These are phyloP conservation scores for Amylostereum areolatum DNA, from an alignment of 1,284 basidiomycete genomes.

Conservation along the genomic window DNA sequence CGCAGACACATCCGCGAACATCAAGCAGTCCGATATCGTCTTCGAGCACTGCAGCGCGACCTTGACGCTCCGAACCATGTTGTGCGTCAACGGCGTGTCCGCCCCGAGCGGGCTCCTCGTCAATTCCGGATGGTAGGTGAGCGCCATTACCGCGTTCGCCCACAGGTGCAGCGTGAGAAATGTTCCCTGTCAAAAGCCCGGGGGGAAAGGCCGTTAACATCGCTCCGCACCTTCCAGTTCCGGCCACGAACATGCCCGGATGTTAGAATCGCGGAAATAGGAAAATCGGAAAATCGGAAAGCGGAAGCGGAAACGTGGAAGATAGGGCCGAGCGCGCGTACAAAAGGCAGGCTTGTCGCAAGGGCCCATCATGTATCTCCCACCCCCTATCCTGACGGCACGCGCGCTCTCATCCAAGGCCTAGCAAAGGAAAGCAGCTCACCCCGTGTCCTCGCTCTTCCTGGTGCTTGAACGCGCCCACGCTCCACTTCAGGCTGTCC, in stretches of 20 bases:
- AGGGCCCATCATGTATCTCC: too few relatives aligned
- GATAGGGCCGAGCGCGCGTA: too few relatives aligned
- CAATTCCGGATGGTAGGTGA: slow-evolving; percentile 35
- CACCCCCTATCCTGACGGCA: too few relatives aligned
- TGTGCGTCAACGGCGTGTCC: slow-evolving; percentile 30
- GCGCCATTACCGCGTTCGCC: slow-evolving; percentile 34
- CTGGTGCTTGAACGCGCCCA: slow-evolving; percentile 33
- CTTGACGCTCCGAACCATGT: slow-evolving; percentile 29
- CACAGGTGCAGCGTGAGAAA: slow-evolving; percentile 20
- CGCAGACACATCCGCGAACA: slow-evolving; percentile 23
- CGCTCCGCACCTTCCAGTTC: too few relatives aligned
- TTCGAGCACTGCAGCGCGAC: slow-evolving; percentile 28
- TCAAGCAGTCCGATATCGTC: slow-evolving; percentile 34
- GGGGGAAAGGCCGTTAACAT: not conserved
- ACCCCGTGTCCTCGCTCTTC: slow-evolving; percentile 28
- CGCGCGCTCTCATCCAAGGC: too few relatives aligned
- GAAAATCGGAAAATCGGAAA: too few relatives aligned
- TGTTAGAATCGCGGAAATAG: too few relatives aligned
- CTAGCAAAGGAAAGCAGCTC: not conserved
- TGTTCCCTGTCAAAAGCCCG: slow-evolving; percentile 12
- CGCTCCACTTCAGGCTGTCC: slow-evolving; percentile 29
- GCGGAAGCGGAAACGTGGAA: too few relatives aligned
- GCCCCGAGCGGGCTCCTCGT: slow-evolving; percentile 27
- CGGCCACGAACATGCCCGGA: too few relatives aligned
- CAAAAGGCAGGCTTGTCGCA: too few relatives aligned